These are phyloP conservation scores for Boletus patriciae DNA, from an alignment of 768 basidiomycete species.

Conservation along the genomic window DNA sequence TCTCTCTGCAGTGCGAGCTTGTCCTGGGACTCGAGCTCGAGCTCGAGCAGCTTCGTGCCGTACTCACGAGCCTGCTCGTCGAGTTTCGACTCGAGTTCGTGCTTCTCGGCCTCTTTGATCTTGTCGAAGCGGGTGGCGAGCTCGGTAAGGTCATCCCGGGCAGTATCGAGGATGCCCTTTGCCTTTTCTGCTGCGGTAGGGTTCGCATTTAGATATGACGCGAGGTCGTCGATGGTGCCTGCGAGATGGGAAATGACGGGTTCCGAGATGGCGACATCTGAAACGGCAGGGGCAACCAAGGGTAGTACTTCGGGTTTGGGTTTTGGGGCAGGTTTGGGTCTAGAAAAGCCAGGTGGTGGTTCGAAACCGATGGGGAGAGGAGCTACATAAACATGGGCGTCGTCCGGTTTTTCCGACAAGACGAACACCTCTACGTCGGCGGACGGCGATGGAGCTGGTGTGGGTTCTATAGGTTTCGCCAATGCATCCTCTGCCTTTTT, in stretches of 20 bases:
- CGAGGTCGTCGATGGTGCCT: constrained; percentile 87
- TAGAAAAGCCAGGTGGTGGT: constrained; percentile 84
- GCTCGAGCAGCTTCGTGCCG: constrained; percentile 71
- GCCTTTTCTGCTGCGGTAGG: constrained; percentile 67
- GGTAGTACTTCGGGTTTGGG: constrained; percentile 52
- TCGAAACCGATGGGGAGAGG: constrained; percentile 93
- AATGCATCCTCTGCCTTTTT: constrained; percentile 73
- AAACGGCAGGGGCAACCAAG: constrained; percentile 77
- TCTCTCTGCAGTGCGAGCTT: constrained; percentile 85
- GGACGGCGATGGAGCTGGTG: constrained; percentile 22
- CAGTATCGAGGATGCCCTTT: constrained; percentile 71
- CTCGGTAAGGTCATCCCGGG: constrained; percentile 76
- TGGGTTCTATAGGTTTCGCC: constrained; percentile 39
- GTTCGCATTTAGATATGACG: constrained; percentile 76
- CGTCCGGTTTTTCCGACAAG: constrained; percentile 25
- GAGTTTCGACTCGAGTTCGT: constrained; percentile 59
- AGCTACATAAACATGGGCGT: constrained; percentile 49
- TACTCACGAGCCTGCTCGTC: constrained; percentile 88
- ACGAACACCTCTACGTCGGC: constrained; percentile 28
- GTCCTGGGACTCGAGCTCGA: constrained; percentile 84
- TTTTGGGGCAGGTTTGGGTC: constrained; percentile 54
- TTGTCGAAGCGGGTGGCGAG: constrained; percentile 76
- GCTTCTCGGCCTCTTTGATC: constrained; percentile 77
- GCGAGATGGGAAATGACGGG: constrained; percentile 94
- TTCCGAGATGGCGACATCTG: constrained; percentile 70